A percentile compares a stretch with the other conserved stretches of the same genome.
phyloP scores from a whole-genome alignment of 2,329 filamentous ascomycete species.

The Penicillium corylophilum region DNA sequence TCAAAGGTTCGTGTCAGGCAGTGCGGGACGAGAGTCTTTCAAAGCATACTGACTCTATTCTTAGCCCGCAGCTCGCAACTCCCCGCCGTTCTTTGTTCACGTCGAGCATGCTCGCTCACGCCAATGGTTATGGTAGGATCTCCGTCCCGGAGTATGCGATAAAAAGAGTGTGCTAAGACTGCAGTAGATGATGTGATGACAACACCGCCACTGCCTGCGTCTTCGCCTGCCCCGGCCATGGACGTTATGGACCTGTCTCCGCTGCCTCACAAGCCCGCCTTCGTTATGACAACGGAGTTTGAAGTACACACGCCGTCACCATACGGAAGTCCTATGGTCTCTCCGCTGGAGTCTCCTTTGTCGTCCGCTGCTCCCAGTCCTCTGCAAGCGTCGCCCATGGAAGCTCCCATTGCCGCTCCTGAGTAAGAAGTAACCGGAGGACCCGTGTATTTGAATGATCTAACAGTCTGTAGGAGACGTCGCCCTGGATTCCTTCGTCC shows the following conservation, averaged over 20 bases:
- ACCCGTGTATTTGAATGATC: slow-evolving; percentile 3
- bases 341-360: slow-evolving; percentile 42
- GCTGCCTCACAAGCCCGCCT: slow-evolving; percentile 80
- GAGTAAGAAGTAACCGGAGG: slow-evolving; percentile 34
- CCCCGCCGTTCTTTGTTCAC: slow-evolving; percentile 84
- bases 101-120: slow-evolving; percentile 62
- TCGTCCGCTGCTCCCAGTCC: slow-evolving; percentile 41
- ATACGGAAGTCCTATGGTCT: slow-evolving; percentile 49
- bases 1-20: slow-evolving; percentile 67
- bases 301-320: slow-evolving; percentile 73
- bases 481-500: slow-evolving; percentile 71
- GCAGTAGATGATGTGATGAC: slow-evolving; percentile 66
- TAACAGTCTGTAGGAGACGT: slow-evolving; percentile 55
- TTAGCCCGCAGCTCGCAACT: slow-evolving; percentile 77
- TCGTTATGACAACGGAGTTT: slow-evolving; percentile 58
- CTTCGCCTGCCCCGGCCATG: slow-evolving; percentile 69
- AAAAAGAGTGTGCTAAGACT: slow-evolving; percentile 27
- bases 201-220: slow-evolving; percentile 80
- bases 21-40: slow-evolving; percentile 4
- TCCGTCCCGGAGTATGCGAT: not conserved
- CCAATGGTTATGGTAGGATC: slow-evolving; percentile 58
- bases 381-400: slow-evolving; percentile 40
- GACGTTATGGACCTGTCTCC: slow-evolving; percentile 95
- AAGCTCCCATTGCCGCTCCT: slow-evolving; percentile 27
- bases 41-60: slow-evolving; percentile 41